Conservation (phyloP, 768 basidiomycete genomes). For the Lactarius akahatsu region DNA sequence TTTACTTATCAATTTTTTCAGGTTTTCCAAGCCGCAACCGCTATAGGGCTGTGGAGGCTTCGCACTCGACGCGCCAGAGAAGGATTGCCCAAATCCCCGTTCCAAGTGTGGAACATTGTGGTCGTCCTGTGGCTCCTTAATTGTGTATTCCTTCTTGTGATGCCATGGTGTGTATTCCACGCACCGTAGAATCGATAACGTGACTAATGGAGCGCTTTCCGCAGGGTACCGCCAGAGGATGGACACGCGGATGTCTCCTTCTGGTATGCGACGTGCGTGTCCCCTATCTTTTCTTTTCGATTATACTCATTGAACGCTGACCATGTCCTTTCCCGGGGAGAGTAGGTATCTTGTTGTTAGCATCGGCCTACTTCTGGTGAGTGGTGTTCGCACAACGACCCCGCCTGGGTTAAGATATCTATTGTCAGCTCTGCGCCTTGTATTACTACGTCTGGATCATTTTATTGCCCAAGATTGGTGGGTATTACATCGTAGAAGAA, state of each 20-base stretch:
- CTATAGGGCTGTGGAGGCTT: slow-evolving; percentile 37
- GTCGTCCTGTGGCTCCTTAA: slow-evolving; percentile 30
- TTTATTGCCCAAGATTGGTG: slow-evolving; percentile 43
- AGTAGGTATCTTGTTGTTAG: slow-evolving; percentile 35
- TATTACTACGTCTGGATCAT: slow-evolving; percentile 45
- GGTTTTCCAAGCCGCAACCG: slow-evolving; percentile 35
- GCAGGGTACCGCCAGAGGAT: slow-evolving; percentile 33
- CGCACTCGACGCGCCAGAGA: slow-evolving; percentile 32
- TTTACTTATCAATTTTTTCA: slow-evolving; percentile 5
- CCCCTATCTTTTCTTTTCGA: background rate
- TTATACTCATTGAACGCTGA: background rate
- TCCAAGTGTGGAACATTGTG: slow-evolving; percentile 31
- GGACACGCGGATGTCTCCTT: slow-evolving; percentile 37
- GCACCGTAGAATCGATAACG: background rate
- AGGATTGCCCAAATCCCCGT: slow-evolving; percentile 31
- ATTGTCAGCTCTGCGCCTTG: slow-evolving; percentile 29
- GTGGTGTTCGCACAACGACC: slow-evolving; percentile 13
- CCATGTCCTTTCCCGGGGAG: slow-evolving; percentile 3
- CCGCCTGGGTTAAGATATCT: background rate
- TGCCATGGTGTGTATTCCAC: slow-evolving; percentile 36
- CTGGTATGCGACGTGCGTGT: slow-evolving; percentile 34
- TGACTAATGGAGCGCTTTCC: slow-evolving; percentile 10
- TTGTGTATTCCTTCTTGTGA: slow-evolving; percentile 36
- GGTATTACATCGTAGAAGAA: slow-evolving; percentile 49
- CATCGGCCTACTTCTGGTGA: slow-evolving; percentile 32